A percentile compares a stretch with the other conserved stretches of the same genome.
These are phyloP conservation scores for Capronia epimyces DNA, from an alignment of 2,329 filamentous ascomycete genomes.

Conservation along the genomic window DNA sequence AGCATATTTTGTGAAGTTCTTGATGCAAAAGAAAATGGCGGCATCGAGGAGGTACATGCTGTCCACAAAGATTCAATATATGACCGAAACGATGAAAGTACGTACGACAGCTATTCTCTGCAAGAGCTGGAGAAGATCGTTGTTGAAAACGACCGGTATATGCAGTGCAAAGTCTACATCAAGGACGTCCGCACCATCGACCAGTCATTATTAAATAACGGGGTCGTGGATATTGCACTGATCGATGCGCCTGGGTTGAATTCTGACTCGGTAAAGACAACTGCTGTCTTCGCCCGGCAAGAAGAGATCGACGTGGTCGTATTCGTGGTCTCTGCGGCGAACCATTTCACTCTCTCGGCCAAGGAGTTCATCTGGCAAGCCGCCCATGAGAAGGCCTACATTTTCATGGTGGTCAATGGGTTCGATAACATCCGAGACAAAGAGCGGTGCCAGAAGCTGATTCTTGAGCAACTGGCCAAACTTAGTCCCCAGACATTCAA, in stretches of 20 bases:
- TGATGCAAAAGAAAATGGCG: constrained; percentile 83
- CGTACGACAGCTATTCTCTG: constrained; percentile 80
- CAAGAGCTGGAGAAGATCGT: constrained; percentile 82
- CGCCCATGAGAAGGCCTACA: constrained; percentile 93
- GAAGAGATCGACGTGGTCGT: constrained; percentile 99
- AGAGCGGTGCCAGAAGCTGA: constrained; percentile 82
- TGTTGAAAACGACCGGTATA: constrained; percentile 78
- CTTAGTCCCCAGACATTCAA: constrained; percentile 93
- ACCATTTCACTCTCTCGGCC: constrained; percentile 96
- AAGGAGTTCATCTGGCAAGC: constrained; percentile 96
- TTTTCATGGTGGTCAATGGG: constrained; percentile 98
- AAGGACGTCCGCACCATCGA: constrained; percentile 84
- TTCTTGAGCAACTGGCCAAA: constrained; percentile 78
- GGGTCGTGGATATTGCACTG: constrained; percentile 93
- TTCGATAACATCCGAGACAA: constrained; percentile 93
- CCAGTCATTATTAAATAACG: constrained; percentile 92
- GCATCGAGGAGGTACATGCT: constrained; percentile 90
- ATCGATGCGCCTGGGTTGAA: constrained; percentile 96
- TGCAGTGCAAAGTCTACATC: constrained; percentile 95
- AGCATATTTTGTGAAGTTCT: constrained; percentile 98
- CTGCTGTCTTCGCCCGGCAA: constrained; percentile 91
- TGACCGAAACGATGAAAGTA: constrained; percentile 84
- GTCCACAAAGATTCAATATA: constrained; percentile 77
- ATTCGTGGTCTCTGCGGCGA: constrained; percentile 94
- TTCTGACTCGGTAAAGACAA: constrained; percentile 93